Evolutionary conservation across 306 rosid species (phyloP), one percentile per base, ranked within the genome.

Genomic region (Nissolia schottii): DNA sequence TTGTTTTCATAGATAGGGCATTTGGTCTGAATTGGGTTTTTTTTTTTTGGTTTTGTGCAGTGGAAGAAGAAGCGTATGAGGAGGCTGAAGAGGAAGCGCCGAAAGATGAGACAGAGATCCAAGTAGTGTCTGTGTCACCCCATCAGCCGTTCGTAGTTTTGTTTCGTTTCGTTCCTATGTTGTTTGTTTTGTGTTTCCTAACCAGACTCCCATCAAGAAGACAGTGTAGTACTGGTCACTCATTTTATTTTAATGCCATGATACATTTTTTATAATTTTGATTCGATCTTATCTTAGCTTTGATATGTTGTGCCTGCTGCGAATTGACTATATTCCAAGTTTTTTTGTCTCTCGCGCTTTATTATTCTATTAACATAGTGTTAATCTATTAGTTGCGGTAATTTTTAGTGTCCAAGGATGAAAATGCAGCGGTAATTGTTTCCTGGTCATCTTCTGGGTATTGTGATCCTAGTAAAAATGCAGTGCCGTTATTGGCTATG

Each of bases 11-110:
- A n/a, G n/a, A 1, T 16, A 0, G 3, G 3, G 6, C 3, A 43
- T 45, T 11, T 22, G 19, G 2, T 56, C 28, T 41, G 54, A n/a
- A 70, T 34, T 31, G 10, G 0, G n/a, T n/a, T n/a, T n/a, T n/a
- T n/a, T n/a, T 13, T 0, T 1, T 5, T 5, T 46, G 18, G 22
- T 1, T 27, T 37, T 20, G 45, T 18, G 14, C 77, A 88, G 97
- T 90, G 97, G 97, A 90, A 90, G 94, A 90, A 90, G 94, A 90
- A 90, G 97, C 87, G 97, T 29, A 90, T 88, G 97, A 90, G 97
- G 86, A 85, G 94, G 63, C 22, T 90, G 84, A 90, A 90, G 94
- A 90, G 97, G 87, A 88, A 90, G 89, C 97, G 97, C 84, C 84
- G 97, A 85, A 90, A 90, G 94, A 90, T 90, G 97, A 90, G 97